phyloP scores from a whole-genome alignment of 208 protist genomes.

The Naegleria gruberi region DNA sequence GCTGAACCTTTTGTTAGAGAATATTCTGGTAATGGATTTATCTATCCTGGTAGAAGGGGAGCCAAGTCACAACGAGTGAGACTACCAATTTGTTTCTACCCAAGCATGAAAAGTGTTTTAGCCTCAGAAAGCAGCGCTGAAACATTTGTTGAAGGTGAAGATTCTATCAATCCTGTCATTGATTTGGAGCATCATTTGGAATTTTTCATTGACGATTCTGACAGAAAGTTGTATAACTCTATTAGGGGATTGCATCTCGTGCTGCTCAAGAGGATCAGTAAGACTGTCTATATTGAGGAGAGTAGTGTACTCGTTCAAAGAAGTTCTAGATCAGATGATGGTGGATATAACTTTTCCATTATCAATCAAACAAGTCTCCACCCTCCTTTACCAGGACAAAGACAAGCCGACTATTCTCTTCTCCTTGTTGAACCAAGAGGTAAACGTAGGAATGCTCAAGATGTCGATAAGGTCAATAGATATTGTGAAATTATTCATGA shows the following conservation, averaged over 20 bases:
- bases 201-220: background rate
- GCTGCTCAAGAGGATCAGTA: background rate
- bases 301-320: background rate
- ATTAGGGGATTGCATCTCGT: background rate
- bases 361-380: background rate
- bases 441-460: background rate
- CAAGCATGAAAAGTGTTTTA: background rate
- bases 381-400: too few relatives aligned
- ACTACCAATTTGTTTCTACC: background rate
- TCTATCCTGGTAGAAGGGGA: background rate
- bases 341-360: background rate
- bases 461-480: background rate
- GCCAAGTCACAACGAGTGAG: background rate
- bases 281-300: background rate
- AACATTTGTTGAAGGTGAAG: background rate
- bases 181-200: background rate
- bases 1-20: background rate
- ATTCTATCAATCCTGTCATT: background rate
- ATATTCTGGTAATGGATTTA: background rate
- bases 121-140: background rate
- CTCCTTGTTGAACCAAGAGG: background rate
- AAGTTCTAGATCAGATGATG: background rate
- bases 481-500: background rate
- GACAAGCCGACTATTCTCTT: background rate
- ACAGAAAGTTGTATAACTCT: background rate